phyloP scores from a whole-genome alignment of 306 rosid species.

The Gastrolobium villosum region DNA sequence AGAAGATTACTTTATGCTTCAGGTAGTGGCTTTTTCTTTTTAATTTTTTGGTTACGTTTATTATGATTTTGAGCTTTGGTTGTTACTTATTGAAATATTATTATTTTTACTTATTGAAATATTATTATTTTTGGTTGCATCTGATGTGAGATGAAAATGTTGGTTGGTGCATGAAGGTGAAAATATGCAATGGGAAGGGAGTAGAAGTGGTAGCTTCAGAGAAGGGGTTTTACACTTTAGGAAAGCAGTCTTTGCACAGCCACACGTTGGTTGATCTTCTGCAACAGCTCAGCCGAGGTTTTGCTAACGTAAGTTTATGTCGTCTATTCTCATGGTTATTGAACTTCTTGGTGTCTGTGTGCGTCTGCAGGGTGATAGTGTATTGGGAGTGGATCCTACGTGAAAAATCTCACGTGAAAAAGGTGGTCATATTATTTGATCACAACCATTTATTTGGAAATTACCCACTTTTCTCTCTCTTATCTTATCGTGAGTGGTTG shows the following conservation, averaged over 20 bases:
- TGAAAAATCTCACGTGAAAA: no score
- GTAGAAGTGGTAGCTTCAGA: constrained; percentile 83
- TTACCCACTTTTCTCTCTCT: no score
- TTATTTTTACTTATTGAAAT: no score
- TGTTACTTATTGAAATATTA: no score
- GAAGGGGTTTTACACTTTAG: constrained; percentile 86
- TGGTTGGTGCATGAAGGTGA: constrained; percentile 66
- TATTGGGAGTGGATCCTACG: no score
- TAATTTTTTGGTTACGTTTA: not conserved
- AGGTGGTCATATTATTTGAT: no score
- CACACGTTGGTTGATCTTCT: constrained; percentile 93
- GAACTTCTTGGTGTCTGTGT: not conserved
- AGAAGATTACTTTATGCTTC: constrained; percentile 78
- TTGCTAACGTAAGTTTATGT: constrained; percentile 73
- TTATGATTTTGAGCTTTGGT: no score
- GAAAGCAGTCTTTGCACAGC: constrained; percentile 74
- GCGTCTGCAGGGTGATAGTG: no score
- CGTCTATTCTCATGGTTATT: not conserved
- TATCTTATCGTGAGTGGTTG: no score
- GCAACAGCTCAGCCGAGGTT: constrained; percentile 92
- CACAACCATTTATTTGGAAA: no score
- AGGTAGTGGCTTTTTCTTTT: constrained; percentile 54
- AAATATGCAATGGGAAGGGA: constrained; percentile 89
- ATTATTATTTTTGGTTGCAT: not conserved
- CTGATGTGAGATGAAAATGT: constrained; percentile 24